These are phyloP conservation scores for Auricularia cornea DNA, from an alignment of 768 basidiomycete species.

Conservation along the genomic window DNA sequence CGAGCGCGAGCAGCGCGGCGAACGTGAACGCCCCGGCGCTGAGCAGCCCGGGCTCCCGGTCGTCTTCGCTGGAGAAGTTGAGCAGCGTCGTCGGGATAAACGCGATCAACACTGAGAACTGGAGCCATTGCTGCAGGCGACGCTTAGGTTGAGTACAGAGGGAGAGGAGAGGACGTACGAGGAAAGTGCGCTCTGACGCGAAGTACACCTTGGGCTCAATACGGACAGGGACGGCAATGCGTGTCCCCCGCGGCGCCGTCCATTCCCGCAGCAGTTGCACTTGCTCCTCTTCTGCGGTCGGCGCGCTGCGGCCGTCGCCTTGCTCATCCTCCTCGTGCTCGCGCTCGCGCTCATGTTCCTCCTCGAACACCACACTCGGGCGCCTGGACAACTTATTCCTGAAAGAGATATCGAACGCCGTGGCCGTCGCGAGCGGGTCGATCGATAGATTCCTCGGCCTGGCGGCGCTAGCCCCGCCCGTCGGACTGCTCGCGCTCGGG, in stretches of 20 bases:
- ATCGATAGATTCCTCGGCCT: constrained; percentile 47
- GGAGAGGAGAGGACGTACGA: constrained; percentile 45
- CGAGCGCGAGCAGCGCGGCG: constrained; percentile 80
- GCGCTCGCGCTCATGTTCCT: constrained; percentile 16
- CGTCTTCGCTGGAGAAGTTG: constrained; percentile 73
- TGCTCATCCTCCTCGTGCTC: constrained; percentile 32
- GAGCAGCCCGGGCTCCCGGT: constrained; percentile 52
- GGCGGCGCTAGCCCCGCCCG: neutral
- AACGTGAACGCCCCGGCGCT: constrained; percentile 85
- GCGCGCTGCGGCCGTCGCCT: constrained; percentile 18
- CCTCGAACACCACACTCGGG: constrained; percentile 15
- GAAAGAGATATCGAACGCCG: constrained; percentile 76
- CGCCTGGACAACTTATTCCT: constrained; percentile 50
- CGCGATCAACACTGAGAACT: constrained; percentile 79
- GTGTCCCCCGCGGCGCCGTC: constrained; percentile 78
- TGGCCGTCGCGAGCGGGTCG: constrained; percentile 77
- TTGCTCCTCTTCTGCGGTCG: constrained; percentile 18
- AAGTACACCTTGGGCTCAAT: constrained; percentile 98
- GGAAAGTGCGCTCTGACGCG: constrained; percentile 88
- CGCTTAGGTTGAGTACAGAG: neutral
- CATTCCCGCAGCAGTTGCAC: constrained; percentile 48
- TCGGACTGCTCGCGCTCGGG: constrained; percentile 7
- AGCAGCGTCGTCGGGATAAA: constrained; percentile 84
- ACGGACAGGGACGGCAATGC: constrained; percentile 88
- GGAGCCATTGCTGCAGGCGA: constrained; percentile 69